Evolutionary conservation across 805 yeast species (phyloP).

Genomic region (Schizosaccharomyces octosporus): DNA sequence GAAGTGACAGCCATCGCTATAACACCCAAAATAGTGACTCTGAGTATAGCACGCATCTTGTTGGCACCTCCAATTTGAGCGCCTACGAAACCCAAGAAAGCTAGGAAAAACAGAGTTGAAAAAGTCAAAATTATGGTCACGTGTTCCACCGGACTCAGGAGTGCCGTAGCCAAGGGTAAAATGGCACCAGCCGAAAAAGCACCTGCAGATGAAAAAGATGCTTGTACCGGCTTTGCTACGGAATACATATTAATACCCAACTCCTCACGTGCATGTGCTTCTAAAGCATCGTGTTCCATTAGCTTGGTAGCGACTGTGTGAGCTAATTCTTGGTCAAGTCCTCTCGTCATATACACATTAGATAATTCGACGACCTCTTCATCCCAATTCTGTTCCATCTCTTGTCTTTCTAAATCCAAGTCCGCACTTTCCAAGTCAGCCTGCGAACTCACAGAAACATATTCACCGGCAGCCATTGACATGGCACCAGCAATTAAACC

Average conservation of each 20-base stretch:
- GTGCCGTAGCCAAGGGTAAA: background rate
- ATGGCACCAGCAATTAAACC: background rate
- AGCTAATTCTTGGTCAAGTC: background rate
- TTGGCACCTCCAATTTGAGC: background rate
- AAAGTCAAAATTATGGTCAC: background rate
- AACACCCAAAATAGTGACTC: background rate
- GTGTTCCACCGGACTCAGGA: background rate
- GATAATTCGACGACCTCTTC: background rate
- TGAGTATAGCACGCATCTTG: background rate
- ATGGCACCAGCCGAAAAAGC: background rate
- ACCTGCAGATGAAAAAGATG: background rate
- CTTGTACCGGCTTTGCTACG: background rate
- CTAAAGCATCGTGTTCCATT: background rate
- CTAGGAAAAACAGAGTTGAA: background rate
- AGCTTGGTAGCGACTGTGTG: background rate
- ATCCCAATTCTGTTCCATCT: background rate
- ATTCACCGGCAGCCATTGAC: background rate
- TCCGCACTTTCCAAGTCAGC: background rate
- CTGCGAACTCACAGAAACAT: background rate
- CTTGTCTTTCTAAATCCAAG: background rate
- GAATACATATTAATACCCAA: background rate
- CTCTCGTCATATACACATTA: background rate
- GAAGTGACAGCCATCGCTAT: background rate
- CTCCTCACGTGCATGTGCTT: background rate
- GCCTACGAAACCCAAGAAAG: background rate